Base-by-base conservation (phyloP, 768 basidiomycete genomes). In the Panus rudis region DNA sequence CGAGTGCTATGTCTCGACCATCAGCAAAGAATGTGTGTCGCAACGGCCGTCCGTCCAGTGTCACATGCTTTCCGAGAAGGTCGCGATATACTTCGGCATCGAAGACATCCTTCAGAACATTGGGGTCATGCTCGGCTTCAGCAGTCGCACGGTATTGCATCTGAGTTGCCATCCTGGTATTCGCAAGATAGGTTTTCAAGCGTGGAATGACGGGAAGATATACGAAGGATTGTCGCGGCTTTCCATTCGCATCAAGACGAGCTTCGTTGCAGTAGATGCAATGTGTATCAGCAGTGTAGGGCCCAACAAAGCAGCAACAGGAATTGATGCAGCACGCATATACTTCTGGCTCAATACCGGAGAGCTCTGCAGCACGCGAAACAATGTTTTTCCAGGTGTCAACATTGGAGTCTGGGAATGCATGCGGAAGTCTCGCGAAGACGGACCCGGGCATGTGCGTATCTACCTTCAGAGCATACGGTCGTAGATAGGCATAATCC, bases 281-380 rank as follows among this genome's bases (percentile, higher is more conserved):
- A 8, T 23, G 14, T 0, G 50, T 43, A 4, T 55, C 42, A 4
- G 57, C 48, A 3, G 45, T 45, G 22, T 63, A 53, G 0, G 58
- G 52, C 1, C 70, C 70, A 8, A 58, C 52, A 45, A 54, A 73
- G 43, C 57, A 61, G 27, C 52, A 51, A 47, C 73, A 74, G 0
- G 65, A 69, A 42, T 66, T 62, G 16, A 54, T 37, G 52, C 73
- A 75, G 54, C 71, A 73, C 51, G 72, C 55, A 52, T 61, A 67
- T 56, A 31, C 35, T 1, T 54, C 39, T 1, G 66, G 62, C 17
- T 54, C 47, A 31, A 71, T 52, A 0, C 54, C 59, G 4, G 67
- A 50, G 3, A 69, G 59, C 21, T 54, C 59, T 3, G 49, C 47
- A 6, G 60, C 45, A 6, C 54, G 59, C 1, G 55, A n/a, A n/a